Percentiles rank a stretch among this genome's conserved stretches.
Conservation (phyloP, 2,329 filamentous ascomycete genomes). For the Alternaria tenuissima region DNA sequence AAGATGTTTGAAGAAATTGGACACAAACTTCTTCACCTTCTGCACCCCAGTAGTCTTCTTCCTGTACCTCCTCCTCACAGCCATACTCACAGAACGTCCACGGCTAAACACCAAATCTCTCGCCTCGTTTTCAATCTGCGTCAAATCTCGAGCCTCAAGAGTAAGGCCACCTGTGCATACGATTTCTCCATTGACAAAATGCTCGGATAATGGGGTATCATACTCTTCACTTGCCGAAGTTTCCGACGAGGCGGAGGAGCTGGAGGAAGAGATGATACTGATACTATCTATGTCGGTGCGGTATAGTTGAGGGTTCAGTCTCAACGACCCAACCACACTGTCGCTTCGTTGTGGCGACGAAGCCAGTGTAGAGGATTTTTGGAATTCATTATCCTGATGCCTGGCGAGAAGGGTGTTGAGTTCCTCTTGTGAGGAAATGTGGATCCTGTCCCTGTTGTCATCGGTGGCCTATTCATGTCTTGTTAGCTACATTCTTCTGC, state of each 20-base stretch:
- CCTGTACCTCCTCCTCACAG: background rate
- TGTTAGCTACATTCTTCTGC: background rate
- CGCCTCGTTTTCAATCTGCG: background rate
- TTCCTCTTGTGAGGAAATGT: background rate
- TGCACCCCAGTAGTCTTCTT: background rate
- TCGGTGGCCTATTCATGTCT: background rate
- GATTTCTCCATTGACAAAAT: background rate
- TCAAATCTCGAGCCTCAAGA: background rate
- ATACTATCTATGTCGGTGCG: background rate
- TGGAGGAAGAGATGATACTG: background rate
- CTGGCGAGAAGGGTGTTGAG: background rate
- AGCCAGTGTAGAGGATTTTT: background rate
- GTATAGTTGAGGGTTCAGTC: background rate
- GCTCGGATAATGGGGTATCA: background rate
- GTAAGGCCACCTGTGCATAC: background rate
- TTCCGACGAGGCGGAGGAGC: background rate
- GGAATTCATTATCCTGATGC: background rate
- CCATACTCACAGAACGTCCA: background rate
- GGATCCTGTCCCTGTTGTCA: background rate
- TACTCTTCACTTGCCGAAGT: background rate
- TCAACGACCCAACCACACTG: background rate
- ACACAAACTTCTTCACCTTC: background rate
- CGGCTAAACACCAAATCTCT: background rate
- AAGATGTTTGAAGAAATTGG: background rate
- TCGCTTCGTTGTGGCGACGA: background rate